phyloP scores from a whole-genome alignment of 2,329 filamentous ascomycete species.

The Thermomyces lanuginosus region DNA sequence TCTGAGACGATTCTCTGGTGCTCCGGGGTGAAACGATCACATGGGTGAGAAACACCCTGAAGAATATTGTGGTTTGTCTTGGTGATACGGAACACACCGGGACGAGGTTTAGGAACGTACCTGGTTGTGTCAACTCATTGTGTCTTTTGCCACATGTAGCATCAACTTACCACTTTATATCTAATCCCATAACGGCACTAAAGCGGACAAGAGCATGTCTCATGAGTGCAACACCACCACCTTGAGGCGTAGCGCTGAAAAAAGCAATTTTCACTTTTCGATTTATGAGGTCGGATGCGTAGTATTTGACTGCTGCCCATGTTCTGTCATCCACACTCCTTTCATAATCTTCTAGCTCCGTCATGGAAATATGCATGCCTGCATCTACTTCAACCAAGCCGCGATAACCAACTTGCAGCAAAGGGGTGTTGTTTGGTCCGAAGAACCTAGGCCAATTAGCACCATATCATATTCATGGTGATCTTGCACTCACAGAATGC shows the following conservation, averaged over 20 bases:
- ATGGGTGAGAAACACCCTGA: conserved; percentile 54
- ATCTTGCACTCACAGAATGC: conserved; percentile 44
- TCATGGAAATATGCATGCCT: conserved; percentile 45
- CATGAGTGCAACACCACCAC: conserved; percentile 72
- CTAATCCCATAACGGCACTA: conserved; percentile 47
- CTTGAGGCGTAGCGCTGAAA: conserved; percentile 66
- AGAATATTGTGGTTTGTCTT: conserved; percentile 83
- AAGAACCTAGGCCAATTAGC: conserved; percentile 39
- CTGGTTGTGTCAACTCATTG: conserved; percentile 13
- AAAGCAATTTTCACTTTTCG: conserved; percentile 56
- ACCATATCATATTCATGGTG: conserved; percentile 1
- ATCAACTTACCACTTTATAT: conserved; percentile 52
- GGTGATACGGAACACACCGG: conserved; percentile 65
- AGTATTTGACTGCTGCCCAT: conserved; percentile 50
- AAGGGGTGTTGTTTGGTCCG: conserved; percentile 53
- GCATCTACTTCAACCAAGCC: conserved; percentile 57
- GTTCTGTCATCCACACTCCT: conserved; percentile 45
- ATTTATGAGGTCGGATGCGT: conserved; percentile 44
- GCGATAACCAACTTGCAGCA: conserved; percentile 48
- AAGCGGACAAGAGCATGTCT: conserved; percentile 62
- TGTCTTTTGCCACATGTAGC: neutral
- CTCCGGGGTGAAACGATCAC: conserved; percentile 46
- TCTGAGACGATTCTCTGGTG: conserved; percentile 47
- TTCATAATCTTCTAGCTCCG: conserved; percentile 41
- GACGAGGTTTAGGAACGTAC: conserved; percentile 62